A percentile compares a stretch with the other conserved stretches of the same genome.
Conservation (phyloP, 441 rosid genomes). For the Adansonia rubrostipa region DNA sequence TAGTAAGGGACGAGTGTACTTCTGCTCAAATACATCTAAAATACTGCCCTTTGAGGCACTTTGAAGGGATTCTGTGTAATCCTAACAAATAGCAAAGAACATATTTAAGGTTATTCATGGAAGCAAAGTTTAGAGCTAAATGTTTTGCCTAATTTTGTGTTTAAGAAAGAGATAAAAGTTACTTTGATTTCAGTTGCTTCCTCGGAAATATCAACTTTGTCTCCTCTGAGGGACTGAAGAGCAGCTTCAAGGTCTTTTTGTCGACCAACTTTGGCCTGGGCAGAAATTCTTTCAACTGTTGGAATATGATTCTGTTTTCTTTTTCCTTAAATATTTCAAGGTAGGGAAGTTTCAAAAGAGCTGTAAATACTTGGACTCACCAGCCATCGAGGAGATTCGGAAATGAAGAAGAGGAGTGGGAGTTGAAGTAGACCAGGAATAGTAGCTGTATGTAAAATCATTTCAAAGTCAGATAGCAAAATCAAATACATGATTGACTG, state of each 20-base stretch:
- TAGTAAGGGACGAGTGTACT: slow-evolving; percentile 40
- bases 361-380: slow-evolving; percentile 38
- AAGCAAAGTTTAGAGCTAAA: not conserved
- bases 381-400: slow-evolving; percentile 96
- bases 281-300: not conserved
- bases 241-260: slow-evolving; percentile 60
- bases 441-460: slow-evolving; percentile 37
- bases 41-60: slow-evolving; percentile 36
- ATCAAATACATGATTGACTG: too few relatives aligned
- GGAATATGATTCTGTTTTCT: not conserved
- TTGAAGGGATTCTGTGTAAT: slow-evolving; percentile 26
- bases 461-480: slow-evolving; percentile 14
- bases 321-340: not conserved
- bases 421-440: slow-evolving; percentile 68
- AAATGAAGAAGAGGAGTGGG: slow-evolving; percentile 65
- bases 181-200: slow-evolving; percentile 79
- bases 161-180: not conserved
- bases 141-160: not conserved
- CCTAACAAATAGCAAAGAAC: slow-evolving; percentile 24
- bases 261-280: slow-evolving; percentile 67
- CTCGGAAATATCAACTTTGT: slow-evolving; percentile 52
- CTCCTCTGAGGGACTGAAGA: slow-evolving; percentile 63
- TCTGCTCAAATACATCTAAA: slow-evolving; percentile 49
- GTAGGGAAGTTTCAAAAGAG: not conserved
- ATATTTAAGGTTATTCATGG: too few relatives aligned